Evolutionary conservation across 2,329 filamentous ascomycete species (phyloP).

Genomic region (Aspergillus caelatus): DNA sequence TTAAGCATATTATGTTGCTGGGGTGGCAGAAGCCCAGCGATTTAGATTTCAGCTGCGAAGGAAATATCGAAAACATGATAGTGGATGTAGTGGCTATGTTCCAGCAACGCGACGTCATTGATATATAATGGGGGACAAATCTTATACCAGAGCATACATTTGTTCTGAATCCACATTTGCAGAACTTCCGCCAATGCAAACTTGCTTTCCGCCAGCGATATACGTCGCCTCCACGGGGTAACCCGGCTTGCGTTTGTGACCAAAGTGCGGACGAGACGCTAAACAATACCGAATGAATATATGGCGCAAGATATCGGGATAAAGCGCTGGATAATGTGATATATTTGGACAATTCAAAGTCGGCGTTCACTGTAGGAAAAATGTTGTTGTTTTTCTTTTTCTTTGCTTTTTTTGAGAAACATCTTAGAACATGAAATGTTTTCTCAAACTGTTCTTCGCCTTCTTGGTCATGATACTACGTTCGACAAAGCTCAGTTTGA

Average conservation of each 20-base stretch:
- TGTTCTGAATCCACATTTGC: neutral
- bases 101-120: too few species aligned
- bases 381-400: neutral
- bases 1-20: too few species aligned
- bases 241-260: neutral
- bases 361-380: neutral
- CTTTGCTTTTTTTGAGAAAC: neutral
- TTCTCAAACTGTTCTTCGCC: conserved; percentile 17
- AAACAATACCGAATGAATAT: neutral
- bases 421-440: conserved; percentile 1
- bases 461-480: conserved; percentile 11
- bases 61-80: too few species aligned
- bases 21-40: too few species aligned
- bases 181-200: neutral
- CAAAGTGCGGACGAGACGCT: neutral
- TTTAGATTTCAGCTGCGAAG: too few species aligned
- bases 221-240: neutral
- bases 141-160: too few species aligned
- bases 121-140: too few species aligned
- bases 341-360: neutral
- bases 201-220: neutral
- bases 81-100: too few species aligned
- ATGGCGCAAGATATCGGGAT: neutral
- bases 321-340: too few species aligned
- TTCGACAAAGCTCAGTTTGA: too few species aligned